Evolutionary conservation across 345 rosid species (phyloP).

Genomic region (Hibiscus tridactylites): DNA sequence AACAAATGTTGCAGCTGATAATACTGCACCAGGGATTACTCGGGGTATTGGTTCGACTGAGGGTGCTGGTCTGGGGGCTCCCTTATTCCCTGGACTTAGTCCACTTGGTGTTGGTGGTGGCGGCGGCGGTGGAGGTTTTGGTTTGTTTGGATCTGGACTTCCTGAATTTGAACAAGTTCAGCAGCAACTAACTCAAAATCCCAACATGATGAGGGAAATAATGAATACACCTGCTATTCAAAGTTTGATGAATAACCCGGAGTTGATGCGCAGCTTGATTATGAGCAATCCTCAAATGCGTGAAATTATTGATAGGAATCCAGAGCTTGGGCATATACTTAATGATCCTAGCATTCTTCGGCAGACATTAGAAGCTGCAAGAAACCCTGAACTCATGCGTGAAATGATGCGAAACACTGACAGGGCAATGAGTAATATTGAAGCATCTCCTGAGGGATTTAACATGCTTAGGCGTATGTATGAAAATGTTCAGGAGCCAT

Average conservation of each 20-base stretch:
- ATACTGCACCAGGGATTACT: slow-evolving; percentile 37
- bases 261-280: slow-evolving; percentile 65
- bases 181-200: slow-evolving; percentile 74
- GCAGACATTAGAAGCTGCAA: slow-evolving; percentile 74
- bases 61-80: slow-evolving; percentile 46
- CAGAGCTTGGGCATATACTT: slow-evolving; percentile 81
- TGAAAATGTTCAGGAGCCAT: slow-evolving; percentile 84
- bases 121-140: slow-evolving; percentile 25
- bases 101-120: slow-evolving; percentile 34
- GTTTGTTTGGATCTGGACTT: slow-evolving; percentile 58
- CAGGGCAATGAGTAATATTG: slow-evolving; percentile 85
- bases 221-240: slow-evolving; percentile 82
- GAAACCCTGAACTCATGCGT: slow-evolving; percentile 93
- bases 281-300: slow-evolving; percentile 94
- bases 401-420: slow-evolving; percentile 90
- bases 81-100: slow-evolving; percentile 69
- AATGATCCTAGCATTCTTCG: slow-evolving; percentile 78
- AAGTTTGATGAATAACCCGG: slow-evolving; percentile 80
- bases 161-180: slow-evolving; percentile 77
- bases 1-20: slow-evolving; percentile 34
- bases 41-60: slow-evolving; percentile 52
- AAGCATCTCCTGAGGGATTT: slow-evolving; percentile 82
- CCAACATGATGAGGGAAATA: slow-evolving; percentile 75
- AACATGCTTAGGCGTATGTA: slow-evolving; percentile 92
- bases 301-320: slow-evolving; percentile 84